Percentiles rank a stretch among this genome's conserved stretches.
These are phyloP conservation scores for Plenodomus biglobosus DNA, from an alignment of 2,329 filamentous ascomycete genomes.

Conservation along the genomic window DNA sequence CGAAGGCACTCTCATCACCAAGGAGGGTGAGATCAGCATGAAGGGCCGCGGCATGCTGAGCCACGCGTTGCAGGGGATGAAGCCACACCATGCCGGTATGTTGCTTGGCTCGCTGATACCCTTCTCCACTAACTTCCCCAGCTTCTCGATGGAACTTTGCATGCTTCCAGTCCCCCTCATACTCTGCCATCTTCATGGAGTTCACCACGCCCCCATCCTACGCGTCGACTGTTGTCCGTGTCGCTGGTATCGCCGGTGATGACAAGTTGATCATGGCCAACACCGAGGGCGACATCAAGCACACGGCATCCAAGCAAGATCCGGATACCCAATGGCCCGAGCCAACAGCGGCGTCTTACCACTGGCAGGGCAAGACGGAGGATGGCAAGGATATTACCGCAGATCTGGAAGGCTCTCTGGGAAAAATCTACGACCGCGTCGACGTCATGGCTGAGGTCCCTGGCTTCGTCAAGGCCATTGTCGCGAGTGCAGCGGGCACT, in stretches of 20 bases:
- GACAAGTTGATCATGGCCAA: slow-evolving; percentile 77
- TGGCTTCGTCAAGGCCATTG: slow-evolving; percentile 91
- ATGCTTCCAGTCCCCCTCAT: slow-evolving; percentile 83
- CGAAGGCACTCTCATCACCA: slow-evolving; percentile 81
- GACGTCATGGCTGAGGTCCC: slow-evolving; percentile 98
- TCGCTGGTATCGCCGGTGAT: slow-evolving; percentile 80
- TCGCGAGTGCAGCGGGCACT: slow-evolving; percentile 82
- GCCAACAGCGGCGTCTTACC: slow-evolving; percentile 72
- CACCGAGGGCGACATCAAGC: slow-evolving; percentile 63
- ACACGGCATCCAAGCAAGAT: slow-evolving; percentile 71
- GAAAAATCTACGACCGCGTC: slow-evolving; percentile 73
- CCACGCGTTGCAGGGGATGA: slow-evolving; percentile 95
- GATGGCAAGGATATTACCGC: slow-evolving; percentile 74
- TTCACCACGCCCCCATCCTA: slow-evolving; percentile 94
- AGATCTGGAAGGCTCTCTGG: slow-evolving; percentile 68
- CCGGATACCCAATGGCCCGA: slow-evolving; percentile 84
- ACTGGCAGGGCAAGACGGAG: slow-evolving; percentile 76
- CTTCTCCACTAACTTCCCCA: slow-evolving; percentile 29
- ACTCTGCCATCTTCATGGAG: slow-evolving; percentile 93
- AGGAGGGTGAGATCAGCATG: slow-evolving; percentile 78
- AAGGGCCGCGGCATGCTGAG: slow-evolving; percentile 77
- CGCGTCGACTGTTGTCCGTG: slow-evolving; percentile 77
- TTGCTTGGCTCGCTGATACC: slow-evolving; percentile 1
- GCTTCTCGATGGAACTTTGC: slow-evolving; percentile 90
- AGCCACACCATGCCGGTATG: slow-evolving; percentile 88